Conservation (phyloP, 2,329 filamentous ascomycete genomes). For the Pyrenophora tritici-repentis region DNA sequence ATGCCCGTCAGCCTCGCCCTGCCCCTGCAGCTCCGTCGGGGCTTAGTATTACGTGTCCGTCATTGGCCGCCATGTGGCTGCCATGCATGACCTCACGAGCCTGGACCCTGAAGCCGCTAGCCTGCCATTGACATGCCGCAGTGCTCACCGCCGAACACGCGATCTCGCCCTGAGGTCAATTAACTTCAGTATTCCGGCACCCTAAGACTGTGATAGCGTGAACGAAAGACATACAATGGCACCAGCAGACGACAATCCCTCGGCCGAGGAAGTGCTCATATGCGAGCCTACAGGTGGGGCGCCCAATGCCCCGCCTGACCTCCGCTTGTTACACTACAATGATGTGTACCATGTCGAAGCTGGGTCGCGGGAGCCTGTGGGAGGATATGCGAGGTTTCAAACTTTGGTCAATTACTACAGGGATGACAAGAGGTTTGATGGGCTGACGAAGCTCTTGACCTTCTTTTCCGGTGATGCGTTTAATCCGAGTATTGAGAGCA, state of each 20-base stretch:
- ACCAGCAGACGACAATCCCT: conserved; percentile 28
- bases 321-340: conserved; percentile 89
- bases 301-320: conserved; percentile 62
- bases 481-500: conserved; percentile 87
- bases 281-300: conserved; percentile 51
- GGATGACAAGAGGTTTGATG: conserved; percentile 62
- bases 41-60: conserved; percentile 21
- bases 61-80: conserved; percentile 30
- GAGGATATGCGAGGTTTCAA: conserved; percentile 81
- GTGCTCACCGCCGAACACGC: conserved; percentile 33
- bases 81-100: conserved; percentile 15
- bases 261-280: conserved; percentile 45
- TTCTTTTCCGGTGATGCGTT: conserved; percentile 93
- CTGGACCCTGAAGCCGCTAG: conserved; percentile 38
- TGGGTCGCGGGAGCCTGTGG: conserved; percentile 77
- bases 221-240: conserved; percentile 26
- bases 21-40: conserved; percentile 19
- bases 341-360: conserved; percentile 90
- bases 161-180: conserved; percentile 14
- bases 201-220: background rate
- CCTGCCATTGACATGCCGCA: conserved; percentile 14
- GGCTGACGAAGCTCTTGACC: conserved; percentile 70
- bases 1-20: conserved; percentile 8
- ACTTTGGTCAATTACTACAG: conserved; percentile 77
- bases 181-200: conserved; percentile 2